A percentile compares a stretch with the other conserved stretches of the same genome.
Conservation (phyloP, 345 rosid genomes). For the Sisymbrium altissimum region DNA sequence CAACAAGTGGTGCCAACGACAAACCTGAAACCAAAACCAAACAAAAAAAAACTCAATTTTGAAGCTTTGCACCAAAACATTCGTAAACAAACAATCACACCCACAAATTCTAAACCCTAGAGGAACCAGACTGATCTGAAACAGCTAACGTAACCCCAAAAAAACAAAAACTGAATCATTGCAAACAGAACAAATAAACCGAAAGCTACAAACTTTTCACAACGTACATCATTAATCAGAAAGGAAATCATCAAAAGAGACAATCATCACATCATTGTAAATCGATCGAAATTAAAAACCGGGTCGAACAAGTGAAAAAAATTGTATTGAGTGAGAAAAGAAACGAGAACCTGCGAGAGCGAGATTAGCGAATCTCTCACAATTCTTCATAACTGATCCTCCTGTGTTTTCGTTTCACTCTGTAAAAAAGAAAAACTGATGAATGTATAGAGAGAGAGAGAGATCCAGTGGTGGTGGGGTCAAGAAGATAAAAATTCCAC, state of each 20-base stretch:
- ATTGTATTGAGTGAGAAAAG: background rate
- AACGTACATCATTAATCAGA: background rate
- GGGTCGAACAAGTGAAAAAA: background rate
- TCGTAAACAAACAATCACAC: constrained; percentile 2
- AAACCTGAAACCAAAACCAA: constrained; percentile 57
- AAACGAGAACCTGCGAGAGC: constrained; percentile 72
- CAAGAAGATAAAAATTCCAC: constrained; percentile 7
- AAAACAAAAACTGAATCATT: background rate
- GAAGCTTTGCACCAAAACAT: background rate
- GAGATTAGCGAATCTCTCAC: constrained; percentile 69
- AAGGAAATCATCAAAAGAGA: background rate
- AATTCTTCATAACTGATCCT: constrained; percentile 58
- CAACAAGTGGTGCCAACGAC: constrained; percentile 83
- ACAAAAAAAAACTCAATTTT: constrained; percentile 11
- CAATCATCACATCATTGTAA: constrained; percentile 6
- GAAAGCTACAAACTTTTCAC: background rate
- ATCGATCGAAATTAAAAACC: background rate
- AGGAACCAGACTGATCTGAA: constrained; percentile 14
- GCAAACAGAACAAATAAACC: constrained; percentile 2
- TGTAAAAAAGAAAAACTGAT: background rate
- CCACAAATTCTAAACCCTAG: constrained; percentile 23
- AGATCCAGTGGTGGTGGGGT: constrained; percentile 33
- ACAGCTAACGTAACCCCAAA: background rate
- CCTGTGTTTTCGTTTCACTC: constrained; percentile 17
- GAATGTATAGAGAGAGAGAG: constrained; percentile 23